phyloP scores from a whole-genome alignment of 371 early-diverging fungal genomes.

The Thermomucor indicae-seudaticae region DNA sequence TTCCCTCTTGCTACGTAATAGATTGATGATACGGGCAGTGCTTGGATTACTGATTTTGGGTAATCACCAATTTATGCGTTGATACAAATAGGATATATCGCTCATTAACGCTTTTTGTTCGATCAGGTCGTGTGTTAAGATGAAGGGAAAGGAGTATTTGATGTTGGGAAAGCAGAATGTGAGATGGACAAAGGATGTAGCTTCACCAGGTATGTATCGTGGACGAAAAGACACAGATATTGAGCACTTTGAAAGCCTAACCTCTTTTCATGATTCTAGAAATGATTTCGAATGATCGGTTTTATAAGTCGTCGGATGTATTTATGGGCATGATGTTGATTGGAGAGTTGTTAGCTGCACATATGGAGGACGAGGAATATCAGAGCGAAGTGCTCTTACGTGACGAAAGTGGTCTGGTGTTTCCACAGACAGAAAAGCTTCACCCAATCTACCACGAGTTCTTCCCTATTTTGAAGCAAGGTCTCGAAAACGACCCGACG shows the following conservation, averaged over 20 bases:
- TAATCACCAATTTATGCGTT: too few species aligned
- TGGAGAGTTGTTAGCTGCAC: slow-evolving; percentile 21
- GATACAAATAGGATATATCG: too few species aligned
- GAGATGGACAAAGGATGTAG: slow-evolving; percentile 30
- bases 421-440: slow-evolving; percentile 6
- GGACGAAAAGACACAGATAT: too few species aligned
- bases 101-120: neutral
- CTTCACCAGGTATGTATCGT: slow-evolving; percentile 21
- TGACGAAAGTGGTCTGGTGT: slow-evolving; percentile 6
- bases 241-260: neutral
- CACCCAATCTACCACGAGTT: slow-evolving; percentile 3
- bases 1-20: neutral
- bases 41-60: slow-evolving; percentile 37
- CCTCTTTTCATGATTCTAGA: slow-evolving; percentile 5
- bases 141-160: slow-evolving; percentile 6
- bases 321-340: slow-evolving; percentile 32
- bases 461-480: slow-evolving; percentile 31
- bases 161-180: slow-evolving; percentile 8
- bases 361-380: slow-evolving; percentile 13
- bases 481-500: slow-evolving; percentile 12
- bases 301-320: slow-evolving; percentile 25
- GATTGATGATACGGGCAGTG: slow-evolving; percentile 24
- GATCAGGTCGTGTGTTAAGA: slow-evolving; percentile 25
- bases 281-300: slow-evolving; percentile 13
- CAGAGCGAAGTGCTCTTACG: slow-evolving; percentile 8